Conservation (phyloP, 139 green algal genomes). For the Mesostigma viride region DNA sequence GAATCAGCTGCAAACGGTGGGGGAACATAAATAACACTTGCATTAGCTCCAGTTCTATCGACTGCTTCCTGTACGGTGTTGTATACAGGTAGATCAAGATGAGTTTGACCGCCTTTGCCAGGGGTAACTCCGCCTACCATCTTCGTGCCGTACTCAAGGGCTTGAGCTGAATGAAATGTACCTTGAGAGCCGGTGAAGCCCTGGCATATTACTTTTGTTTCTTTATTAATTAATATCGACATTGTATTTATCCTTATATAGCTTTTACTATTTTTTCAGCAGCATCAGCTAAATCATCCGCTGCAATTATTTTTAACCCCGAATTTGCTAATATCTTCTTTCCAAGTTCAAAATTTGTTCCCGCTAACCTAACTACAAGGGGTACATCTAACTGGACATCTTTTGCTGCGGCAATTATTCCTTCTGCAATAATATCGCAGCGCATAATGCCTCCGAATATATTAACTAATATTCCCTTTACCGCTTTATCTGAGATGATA, state of each 20-base stretch:
- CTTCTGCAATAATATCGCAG: not conserved
- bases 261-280: not conserved
- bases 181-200: slow-evolving; percentile 91
- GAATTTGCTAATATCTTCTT: not conserved
- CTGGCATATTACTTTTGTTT: slow-evolving; percentile 48
- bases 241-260: not conserved
- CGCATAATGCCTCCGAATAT: slow-evolving; percentile 68
- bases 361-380: not conserved
- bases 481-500: slow-evolving; percentile 70
- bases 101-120: slow-evolving; percentile 78
- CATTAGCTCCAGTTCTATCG: slow-evolving; percentile 43
- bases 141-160: slow-evolving; percentile 86
- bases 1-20: slow-evolving; percentile 76
- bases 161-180: slow-evolving; percentile 89
- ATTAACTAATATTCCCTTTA: slow-evolving; percentile 93
- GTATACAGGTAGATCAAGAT: slow-evolving; percentile 88
- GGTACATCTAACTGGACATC: not conserved
- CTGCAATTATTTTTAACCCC: not conserved
- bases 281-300: not conserved
- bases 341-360: not conserved
- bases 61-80: slow-evolving; percentile 75
- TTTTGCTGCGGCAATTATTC: not conserved
- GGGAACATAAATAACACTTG: slow-evolving; percentile 83
- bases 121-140: slow-evolving; percentile 91
- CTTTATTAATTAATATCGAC: too few species aligned